phyloP scores from a whole-genome alignment of 148 eudicot genomes.

The Vaccinium macrocarpon region DNA sequence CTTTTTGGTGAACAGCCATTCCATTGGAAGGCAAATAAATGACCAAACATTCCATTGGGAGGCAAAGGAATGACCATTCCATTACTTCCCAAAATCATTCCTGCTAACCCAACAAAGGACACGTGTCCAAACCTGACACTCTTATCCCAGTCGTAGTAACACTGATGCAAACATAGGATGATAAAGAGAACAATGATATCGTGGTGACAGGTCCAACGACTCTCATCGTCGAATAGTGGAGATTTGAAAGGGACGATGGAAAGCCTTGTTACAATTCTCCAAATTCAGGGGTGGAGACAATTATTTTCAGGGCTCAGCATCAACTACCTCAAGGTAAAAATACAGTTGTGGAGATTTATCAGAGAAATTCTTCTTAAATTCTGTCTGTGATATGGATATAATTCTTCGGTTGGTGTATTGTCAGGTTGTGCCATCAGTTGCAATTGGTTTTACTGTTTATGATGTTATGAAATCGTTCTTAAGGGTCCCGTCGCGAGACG shows the following conservation, averaged over 20 bases:
- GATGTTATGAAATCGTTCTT: slow-evolving; percentile 75
- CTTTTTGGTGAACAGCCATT: not conserved
- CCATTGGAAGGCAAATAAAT: not conserved
- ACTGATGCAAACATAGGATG: not conserved
- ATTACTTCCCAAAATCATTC: not conserved
- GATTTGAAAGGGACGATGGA: slow-evolving; percentile 66
- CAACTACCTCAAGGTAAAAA: slow-evolving; percentile 75
- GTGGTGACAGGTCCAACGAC: slow-evolving; percentile 63
- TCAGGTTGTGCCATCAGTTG: slow-evolving; percentile 96
- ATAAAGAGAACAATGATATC: not conserved
- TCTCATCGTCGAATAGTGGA: slow-evolving; percentile 33
- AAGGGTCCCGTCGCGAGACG: slow-evolving; percentile 75
- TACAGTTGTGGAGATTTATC: not conserved
- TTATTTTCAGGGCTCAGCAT: slow-evolving; percentile 92
- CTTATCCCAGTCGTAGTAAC: not conserved
- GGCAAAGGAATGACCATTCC: not conserved
- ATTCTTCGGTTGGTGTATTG: not conserved
- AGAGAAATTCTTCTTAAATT: not conserved
- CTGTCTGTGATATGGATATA: not conserved
- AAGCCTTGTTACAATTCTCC: slow-evolving; percentile 60
- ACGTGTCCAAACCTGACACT: not conserved
- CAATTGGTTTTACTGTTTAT: slow-evolving; percentile 90
- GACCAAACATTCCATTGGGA: not conserved
- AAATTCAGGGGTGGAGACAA: slow-evolving; percentile 82
- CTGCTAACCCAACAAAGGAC: not conserved